A percentile compares a stretch with the other conserved stretches of the same genome.
Conservation (phyloP, 257 asterid species). For the Solanum habrochaites region DNA sequence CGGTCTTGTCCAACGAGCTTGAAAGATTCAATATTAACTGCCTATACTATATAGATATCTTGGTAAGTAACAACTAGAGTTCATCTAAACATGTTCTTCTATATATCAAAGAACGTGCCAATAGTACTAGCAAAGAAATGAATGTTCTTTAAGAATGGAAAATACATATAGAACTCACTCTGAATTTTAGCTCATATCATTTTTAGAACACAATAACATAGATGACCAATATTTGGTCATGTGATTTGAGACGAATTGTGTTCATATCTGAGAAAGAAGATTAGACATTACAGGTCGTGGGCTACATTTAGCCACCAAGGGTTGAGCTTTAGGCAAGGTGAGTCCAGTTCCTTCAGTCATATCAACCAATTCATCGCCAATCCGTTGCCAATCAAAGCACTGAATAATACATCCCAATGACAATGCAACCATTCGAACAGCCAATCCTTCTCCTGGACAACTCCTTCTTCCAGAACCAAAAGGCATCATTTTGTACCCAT, state of each 20-base stretch:
- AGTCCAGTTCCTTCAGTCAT: constrained; percentile 19
- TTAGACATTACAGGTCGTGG: constrained; percentile 9
- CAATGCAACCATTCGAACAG: constrained; percentile 39
- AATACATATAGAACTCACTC: neutral
- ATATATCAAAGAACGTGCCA: neutral
- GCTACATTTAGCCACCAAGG: constrained; percentile 15
- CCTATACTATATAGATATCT: neutral
- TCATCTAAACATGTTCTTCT: neutral
- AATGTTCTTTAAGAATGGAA: neutral
- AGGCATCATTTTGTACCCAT: constrained; percentile 35
- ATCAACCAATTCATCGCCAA: constrained; percentile 3
- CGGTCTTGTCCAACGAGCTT: neutral
- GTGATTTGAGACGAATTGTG: neutral
- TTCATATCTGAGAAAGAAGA: constrained; percentile 5
- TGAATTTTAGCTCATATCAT: neutral
- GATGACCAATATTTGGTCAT: neutral
- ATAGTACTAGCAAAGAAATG: neutral
- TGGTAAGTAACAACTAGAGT: neutral
- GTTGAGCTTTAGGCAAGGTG: constrained; percentile 14
- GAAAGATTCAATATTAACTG: neutral
- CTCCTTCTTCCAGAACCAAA: constrained; percentile 56
- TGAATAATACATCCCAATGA: constrained; percentile 41
- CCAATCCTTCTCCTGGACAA: constrained; percentile 59
- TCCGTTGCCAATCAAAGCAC: constrained; percentile 51
- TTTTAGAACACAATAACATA: neutral